These are phyloP conservation scores for Cercospora sojina DNA, from an alignment of 2,329 filamentous ascomycete species.

Conservation along the genomic window DNA sequence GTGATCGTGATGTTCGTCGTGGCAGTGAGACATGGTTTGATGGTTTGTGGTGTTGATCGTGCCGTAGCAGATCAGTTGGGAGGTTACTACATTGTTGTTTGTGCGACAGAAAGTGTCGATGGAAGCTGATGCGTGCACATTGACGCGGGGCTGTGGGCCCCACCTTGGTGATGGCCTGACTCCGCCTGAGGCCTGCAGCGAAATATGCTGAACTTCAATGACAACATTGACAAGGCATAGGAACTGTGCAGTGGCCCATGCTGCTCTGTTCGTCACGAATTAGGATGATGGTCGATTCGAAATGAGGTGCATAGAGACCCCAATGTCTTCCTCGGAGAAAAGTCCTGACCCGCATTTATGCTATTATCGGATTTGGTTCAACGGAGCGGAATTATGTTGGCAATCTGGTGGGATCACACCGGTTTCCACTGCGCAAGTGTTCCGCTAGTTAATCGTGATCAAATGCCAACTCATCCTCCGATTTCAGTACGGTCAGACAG, in stretches of 20 bases:
- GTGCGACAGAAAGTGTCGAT: not conserved
- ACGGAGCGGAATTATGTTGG: not conserved
- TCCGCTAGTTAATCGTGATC: not conserved
- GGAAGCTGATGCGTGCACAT: not conserved
- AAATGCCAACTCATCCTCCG: not conserved
- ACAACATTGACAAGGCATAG: not conserved
- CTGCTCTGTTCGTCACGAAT: not conserved
- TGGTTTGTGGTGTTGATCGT: not conserved
- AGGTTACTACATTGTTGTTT: not conserved
- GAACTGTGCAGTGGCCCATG: not conserved
- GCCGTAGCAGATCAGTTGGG: not conserved
- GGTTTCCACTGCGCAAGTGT: not conserved
- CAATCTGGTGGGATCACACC: no score
- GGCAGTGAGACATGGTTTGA: slow-evolving; percentile 47
- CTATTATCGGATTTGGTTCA: not conserved
- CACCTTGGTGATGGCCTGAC: not conserved
- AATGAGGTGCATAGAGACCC: no score
- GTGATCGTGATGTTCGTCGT: slow-evolving; percentile 47
- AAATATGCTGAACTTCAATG: not conserved
- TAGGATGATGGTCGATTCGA: no score
- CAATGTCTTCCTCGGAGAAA: not conserved
- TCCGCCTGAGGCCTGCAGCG: not conserved
- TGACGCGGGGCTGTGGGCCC: not conserved
- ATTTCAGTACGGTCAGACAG: not conserved
- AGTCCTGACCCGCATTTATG: not conserved